Percentiles rank a stretch among this genome's conserved stretches.
phyloP scores from a whole-genome alignment of 2,329 filamentous ascomycete species.

The Phialocephala sp. region DNA sequence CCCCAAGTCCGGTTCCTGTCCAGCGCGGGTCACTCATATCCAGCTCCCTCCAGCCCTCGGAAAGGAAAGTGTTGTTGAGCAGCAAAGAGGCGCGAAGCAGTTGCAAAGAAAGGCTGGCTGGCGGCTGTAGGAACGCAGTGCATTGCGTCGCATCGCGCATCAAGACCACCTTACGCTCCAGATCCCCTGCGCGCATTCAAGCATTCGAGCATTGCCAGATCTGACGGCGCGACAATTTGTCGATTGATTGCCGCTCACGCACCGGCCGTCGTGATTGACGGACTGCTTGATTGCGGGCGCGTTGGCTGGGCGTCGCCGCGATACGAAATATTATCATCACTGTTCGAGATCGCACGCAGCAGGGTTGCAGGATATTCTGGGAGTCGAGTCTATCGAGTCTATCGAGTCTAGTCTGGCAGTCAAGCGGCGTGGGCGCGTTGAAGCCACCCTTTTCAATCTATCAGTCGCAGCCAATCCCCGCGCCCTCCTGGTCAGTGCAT shows the following conservation, averaged over 20 bases:
- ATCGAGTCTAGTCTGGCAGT: too few species aligned
- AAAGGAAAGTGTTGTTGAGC: background rate
- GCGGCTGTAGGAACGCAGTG: conserved; percentile 10
- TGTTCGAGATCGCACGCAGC: too few species aligned
- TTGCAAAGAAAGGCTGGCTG: background rate
- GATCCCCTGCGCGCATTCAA: background rate
- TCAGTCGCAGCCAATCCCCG: conserved; percentile 4
- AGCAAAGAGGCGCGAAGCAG: background rate
- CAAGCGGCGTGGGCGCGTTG: background rate
- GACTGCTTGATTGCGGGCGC: background rate
- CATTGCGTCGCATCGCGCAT: conserved; percentile 9
- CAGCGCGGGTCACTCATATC: background rate
- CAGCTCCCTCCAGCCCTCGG: background rate
- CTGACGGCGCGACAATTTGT: background rate
- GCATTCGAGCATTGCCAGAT: background rate
- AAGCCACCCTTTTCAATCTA: conserved; percentile 1
- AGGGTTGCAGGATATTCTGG: conserved; percentile 8
- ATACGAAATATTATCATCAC: background rate
- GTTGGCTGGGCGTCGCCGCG: background rate
- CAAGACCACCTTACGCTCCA: background rate
- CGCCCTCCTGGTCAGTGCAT: conserved; percentile 1
- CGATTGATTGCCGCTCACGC: conserved; percentile 10
- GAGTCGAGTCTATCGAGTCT: too few species aligned
- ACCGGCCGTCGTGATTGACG: background rate
- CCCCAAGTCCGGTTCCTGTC: conserved; percentile 5